phyloP scores from a whole-genome alignment of 148 eudicot genomes.

The Dysphania ambrosioides region DNA sequence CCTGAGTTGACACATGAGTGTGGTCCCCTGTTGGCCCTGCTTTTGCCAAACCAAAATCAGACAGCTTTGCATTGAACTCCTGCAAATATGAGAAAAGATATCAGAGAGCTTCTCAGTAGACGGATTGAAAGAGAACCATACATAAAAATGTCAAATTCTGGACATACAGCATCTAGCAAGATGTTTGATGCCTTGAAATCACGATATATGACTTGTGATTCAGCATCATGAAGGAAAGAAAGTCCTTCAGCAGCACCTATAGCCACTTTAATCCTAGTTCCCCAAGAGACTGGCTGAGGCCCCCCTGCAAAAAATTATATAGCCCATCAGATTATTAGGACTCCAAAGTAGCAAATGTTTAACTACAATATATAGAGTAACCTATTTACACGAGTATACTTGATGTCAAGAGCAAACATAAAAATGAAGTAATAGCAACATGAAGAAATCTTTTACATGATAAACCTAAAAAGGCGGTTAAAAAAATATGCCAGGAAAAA shows the following conservation, averaged over 20 bases:
- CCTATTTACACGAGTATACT: not conserved
- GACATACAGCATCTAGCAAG: slow-evolving; percentile 55
- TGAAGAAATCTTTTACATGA: not conserved
- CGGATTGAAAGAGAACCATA: not conserved
- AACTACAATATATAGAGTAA: not conserved
- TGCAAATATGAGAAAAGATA: slow-evolving; percentile 23
- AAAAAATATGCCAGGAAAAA: not conserved
- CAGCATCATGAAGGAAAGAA: slow-evolving; percentile 62
- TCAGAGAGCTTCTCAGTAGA: not conserved
- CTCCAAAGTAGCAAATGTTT: not conserved
- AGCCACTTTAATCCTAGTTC: slow-evolving; percentile 72
- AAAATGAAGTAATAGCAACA: not conserved
- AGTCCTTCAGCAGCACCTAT: slow-evolving; percentile 79
- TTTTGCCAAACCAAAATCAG: slow-evolving; percentile 76
- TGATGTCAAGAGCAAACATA: not conserved
- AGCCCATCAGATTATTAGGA: not conserved
- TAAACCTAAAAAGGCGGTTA: not conserved
- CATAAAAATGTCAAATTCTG: not conserved
- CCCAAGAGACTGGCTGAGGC: slow-evolving; percentile 77
- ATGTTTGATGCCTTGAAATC: slow-evolving; percentile 70
- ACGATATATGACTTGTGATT: slow-evolving; percentile 64
- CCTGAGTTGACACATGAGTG: slow-evolving; percentile 79
- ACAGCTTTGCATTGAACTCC: slow-evolving; percentile 67
- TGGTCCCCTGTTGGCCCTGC: slow-evolving; percentile 76
- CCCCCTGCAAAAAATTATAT: slow-evolving; percentile 43